phyloP scores from a whole-genome alignment of 140 eudicot genomes.

The Stevia rebaudiana region DNA sequence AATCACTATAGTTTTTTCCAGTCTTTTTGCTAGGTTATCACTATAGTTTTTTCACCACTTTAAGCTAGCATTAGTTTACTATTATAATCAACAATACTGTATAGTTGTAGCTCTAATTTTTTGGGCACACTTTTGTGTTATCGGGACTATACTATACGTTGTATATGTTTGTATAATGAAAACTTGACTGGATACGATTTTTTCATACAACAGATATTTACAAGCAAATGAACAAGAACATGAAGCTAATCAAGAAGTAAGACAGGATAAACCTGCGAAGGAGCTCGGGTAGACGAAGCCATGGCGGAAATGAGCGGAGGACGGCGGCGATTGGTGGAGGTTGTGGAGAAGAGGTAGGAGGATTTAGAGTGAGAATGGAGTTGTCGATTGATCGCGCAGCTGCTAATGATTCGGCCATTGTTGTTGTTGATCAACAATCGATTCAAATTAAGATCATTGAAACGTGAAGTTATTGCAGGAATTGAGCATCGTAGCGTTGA shows the following conservation, averaged over 20 bases:
- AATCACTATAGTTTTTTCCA: too few species aligned
- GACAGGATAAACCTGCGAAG: conserved; percentile 37
- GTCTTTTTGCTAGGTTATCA: too few species aligned
- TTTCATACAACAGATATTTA: neutral
- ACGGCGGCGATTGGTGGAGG: conserved; percentile 27
- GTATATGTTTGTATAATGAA: too few species aligned
- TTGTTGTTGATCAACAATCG: conserved; percentile 5
- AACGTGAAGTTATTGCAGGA: conserved; percentile 6
- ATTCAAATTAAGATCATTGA: neutral
- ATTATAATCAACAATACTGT: too few species aligned
- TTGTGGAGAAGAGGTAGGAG: conserved; percentile 9
- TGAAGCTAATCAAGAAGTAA: neutral
- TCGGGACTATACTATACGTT: too few species aligned
- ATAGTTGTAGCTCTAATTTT: too few species aligned
- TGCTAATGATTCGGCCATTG: conserved; percentile 15
- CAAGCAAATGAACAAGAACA: neutral
- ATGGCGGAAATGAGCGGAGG: conserved; percentile 37
- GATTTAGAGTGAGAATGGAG: conserved; percentile 15
- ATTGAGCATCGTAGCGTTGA: conserved; percentile 22
- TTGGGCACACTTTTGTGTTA: too few species aligned
- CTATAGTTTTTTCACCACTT: too few species aligned
- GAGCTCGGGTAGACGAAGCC: conserved; percentile 48
- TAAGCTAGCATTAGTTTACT: too few species aligned
- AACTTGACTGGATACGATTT: neutral
- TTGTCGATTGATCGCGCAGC: conserved; percentile 7